Evolutionary conservation across 1,139 yeast genomes (phyloP).

Genomic region (Debaryomyces fabryi): DNA sequence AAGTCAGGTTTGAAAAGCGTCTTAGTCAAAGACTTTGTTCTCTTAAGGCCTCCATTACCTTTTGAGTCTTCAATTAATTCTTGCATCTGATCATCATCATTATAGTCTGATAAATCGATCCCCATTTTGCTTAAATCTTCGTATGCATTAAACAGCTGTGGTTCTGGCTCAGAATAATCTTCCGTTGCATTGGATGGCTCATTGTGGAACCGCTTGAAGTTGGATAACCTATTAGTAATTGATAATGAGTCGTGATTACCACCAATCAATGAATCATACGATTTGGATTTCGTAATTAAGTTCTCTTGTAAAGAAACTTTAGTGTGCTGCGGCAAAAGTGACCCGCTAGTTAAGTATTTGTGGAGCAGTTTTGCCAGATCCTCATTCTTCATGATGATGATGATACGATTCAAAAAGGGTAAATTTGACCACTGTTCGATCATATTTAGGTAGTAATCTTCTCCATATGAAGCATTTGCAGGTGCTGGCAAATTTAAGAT

Average conservation of each 20-base stretch:
- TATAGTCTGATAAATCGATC: slow-evolving; percentile 29
- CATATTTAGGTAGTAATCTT: slow-evolving; percentile 29
- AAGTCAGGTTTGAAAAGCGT: slow-evolving; percentile 42
- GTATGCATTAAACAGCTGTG: slow-evolving; percentile 33
- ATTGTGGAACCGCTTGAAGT: slow-evolving; percentile 30
- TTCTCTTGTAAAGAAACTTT: slow-evolving; percentile 47
- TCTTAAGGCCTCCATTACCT: slow-evolving; percentile 11
- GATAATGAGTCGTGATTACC: slow-evolving; percentile 16
- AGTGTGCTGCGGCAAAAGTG: slow-evolving; percentile 14
- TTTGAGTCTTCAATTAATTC: slow-evolving; percentile 21
- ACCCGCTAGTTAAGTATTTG: slow-evolving; percentile 21
- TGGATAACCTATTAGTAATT: slow-evolving; percentile 26
- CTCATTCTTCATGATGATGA: slow-evolving; percentile 42
- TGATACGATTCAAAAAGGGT: slow-evolving; percentile 44
- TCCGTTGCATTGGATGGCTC: slow-evolving; percentile 15
- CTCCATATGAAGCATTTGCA: slow-evolving; percentile 14
- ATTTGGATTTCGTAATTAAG: slow-evolving; percentile 41
- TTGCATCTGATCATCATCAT: slow-evolving; percentile 25
- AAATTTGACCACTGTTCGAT: slow-evolving; percentile 50
- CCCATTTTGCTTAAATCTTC: slow-evolving; percentile 35
- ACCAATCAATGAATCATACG: slow-evolving; percentile 32
- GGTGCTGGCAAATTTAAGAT: slow-evolving; percentile 29
- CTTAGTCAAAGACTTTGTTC: slow-evolving; percentile 34
- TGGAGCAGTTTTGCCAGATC: slow-evolving; percentile 31
- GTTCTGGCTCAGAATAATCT: slow-evolving; percentile 44